Evolutionary conservation across 805 yeast genomes (phyloP), one percentile per base, ranked within the genome.

Genomic region (Ogataea thermomethanolica): DNA sequence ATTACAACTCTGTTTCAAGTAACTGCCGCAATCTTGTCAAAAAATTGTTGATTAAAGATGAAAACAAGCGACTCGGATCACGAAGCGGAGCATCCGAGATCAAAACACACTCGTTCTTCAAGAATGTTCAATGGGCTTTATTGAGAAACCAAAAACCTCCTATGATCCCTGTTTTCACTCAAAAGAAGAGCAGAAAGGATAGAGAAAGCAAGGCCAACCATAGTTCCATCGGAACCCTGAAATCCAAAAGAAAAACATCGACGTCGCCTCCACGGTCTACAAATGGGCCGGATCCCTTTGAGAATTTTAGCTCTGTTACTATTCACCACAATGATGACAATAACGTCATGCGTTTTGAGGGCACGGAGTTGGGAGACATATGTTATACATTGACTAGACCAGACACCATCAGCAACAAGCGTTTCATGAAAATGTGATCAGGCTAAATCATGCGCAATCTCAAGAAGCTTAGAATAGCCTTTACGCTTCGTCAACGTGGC

Each of bases 1-100:
- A 86, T 47, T 43, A 64, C 57, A 59, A 61, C 43, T 44, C 62
- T 21, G 70, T 87, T 1, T 75, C 95, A 2, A 80, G 87, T 36
- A 71, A 71, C 45, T 90, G 99, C 64, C 86, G 84, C 55, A 79
- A 74, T 49, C 65, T 93, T 48, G 83, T 93, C 37, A 80, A 81
- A 48, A 91, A 89, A 58, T 68, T 93, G 32, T 69, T 93, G 42
- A 83, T 83, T 39, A 93, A 95, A 59, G 96, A 91, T 59, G 98
- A 93, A 62, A 69, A 74, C 27, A 88, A 87, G 56, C 70, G 99
- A 42, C 61, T 93, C 31, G 99, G 99, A 0, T 86, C 95, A 8
- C 81, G 84, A 44, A 78, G 88, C 33, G 99, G 99, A 12, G 99
- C 99, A 0, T 82, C 95, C 2, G 99, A 93, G 57, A 78, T 93